Base-by-base conservation (phyloP, 352 stramenopile genomes). In the Phytophthora citrophthora region DNA sequence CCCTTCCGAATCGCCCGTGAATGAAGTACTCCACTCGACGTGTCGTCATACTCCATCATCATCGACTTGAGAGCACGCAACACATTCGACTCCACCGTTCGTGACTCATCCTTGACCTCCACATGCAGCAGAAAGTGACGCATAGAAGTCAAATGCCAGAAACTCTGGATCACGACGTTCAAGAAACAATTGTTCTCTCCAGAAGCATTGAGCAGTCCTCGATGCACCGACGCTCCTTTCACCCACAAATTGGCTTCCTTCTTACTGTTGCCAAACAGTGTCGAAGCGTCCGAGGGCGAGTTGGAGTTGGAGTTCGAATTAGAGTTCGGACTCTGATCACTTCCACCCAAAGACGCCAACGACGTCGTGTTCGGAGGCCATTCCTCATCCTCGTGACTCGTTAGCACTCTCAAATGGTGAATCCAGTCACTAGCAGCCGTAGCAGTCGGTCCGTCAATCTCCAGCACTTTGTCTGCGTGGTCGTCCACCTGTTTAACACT, bases 161-260 rank as follows among this genome's bases (percentile, higher is more conserved):
- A 94, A 70, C 87, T 96, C 71, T 97, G 89, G 56, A 97, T 94
- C 29, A 97, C 76, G 4, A 97, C 89, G 55, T 97, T 96, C 63
- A 97, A 71, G 57, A 96, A 97, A 70, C 89, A 97, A 63, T 92
- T 96, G 62, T 97, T 97, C 62, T 97, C 88, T 55, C 89, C 89
- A 6, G 81, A 83, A 5, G 70, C 74, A 45, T 95, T 95, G 7
- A 93, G 63, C 34, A 95, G 64, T 8, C 86, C 86, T 23, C 86
- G 84, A 63, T 95, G 86, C 55, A 95, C 85, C 0, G 84, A 93
- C 13, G 83, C 84, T 40, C 86, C 86, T 57, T 93, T 95, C 18
- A 90, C 78, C 84, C 84, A 93, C 36, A 95, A 73, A 55, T 91
- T 84, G 18, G 79, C 70, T 53, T 88, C 77, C 45, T 88, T 89